These are phyloP conservation scores for Chaetomium olivaceum DNA, from an alignment of 2,329 filamentous ascomycete genomes.

Conservation along the genomic window DNA sequence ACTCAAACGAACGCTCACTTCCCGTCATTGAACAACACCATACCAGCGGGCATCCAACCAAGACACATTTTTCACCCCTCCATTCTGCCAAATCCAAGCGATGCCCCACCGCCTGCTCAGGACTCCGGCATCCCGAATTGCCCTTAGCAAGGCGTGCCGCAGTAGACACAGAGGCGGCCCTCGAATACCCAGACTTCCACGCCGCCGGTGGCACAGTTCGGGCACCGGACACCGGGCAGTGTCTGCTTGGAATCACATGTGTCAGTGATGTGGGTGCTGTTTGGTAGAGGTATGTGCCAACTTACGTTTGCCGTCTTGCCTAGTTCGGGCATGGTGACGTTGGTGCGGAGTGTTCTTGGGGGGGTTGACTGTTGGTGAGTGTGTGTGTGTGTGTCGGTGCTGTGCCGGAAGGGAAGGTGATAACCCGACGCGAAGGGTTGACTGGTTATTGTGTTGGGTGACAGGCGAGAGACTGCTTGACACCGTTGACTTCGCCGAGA, in stretches of 20 bases:
- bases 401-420: neutral
- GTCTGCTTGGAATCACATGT: neutral
- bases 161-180: constrained; percentile 48
- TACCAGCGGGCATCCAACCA: no score
- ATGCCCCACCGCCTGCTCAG: no score
- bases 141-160: constrained; percentile 21
- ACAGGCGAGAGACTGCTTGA: neutral
- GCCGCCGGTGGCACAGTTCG: constrained; percentile 51
- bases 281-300: neutral
- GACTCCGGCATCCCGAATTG: no score
- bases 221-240: constrained; percentile 53
- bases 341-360: neutral
- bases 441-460: neutral
- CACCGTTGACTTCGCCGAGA: neutral
- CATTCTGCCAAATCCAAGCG: neutral
- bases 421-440: neutral
- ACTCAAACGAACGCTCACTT: no score
- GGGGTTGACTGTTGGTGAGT: neutral
- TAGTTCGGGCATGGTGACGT: neutral
- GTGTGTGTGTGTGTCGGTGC: neutral
- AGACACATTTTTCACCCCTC: no score
- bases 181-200: constrained; percentile 59
- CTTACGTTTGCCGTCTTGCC: neutral
- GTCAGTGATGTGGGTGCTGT: neutral
- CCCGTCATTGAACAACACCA: no score